Base-by-base conservation (phyloP, 192 early-diverging fungal genomes). In the Coemansia sp. region DNA sequence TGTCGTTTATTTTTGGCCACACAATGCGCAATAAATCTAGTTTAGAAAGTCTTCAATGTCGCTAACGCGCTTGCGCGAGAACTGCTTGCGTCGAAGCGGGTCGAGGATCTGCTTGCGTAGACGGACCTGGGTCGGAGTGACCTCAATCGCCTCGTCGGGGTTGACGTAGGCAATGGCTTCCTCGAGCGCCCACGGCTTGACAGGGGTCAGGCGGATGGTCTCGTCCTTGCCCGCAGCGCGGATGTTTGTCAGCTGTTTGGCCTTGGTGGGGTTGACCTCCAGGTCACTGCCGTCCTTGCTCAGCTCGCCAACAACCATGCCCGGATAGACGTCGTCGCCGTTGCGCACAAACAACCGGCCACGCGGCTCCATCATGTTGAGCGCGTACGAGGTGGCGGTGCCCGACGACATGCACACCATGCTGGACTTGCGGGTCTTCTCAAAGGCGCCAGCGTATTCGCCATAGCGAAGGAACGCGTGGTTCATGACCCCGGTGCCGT, bases 261-360 rank as follows among this genome's bases (percentile, higher is more conserved):
- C 82, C 62, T 87, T 87, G 19, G 84, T 84, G 0, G 90, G 90
- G 72, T 92, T 92, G 40, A 92, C 90, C 41, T 90, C 88, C 43
- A 92, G 56, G 57, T 92, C 90, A 25, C 47, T 55, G 28, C 79
- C 79, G 17, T 90, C 81, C 53, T 86, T 81, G 55, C 74, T 85
- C 30, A 87, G 83, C 73, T 92, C 90, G 30, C 90, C 90, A 30
- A 92, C 86, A 62, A 92, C 82, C 90, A 92, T 92, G 30, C 90
- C 90, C 17, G 85, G 82, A 54, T 92, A 92, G 8, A 87, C 84
- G 45, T 86, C 85, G 43, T 83, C 83, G 35, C 86, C 83, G 38
- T 85, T 84, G 35, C 66, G 64, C 26, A 92, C 73, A 70, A 92
- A 92, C 40, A 92, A 76, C 50, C 85, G 85, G 17, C 90, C 90